Percentiles rank a stretch among this genome's conserved stretches.
Conservation (phyloP, 768 basidiomycete species). For the Dacryopinax primogenitus region DNA sequence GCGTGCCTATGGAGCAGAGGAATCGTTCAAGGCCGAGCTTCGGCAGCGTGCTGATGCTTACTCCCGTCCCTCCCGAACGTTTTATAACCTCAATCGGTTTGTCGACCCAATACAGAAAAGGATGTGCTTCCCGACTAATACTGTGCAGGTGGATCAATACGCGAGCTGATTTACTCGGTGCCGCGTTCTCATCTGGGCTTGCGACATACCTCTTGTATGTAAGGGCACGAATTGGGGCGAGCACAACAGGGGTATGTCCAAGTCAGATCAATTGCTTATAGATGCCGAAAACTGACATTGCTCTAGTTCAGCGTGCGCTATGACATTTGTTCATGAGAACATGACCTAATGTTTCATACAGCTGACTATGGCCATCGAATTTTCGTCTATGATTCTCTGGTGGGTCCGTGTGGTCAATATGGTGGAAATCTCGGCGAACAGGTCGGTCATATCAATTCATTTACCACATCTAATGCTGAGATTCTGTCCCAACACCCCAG, state of each 20-base stretch:
- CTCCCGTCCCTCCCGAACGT: not conserved
- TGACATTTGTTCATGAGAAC: constrained; percentile 39
- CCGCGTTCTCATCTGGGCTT: constrained; percentile 24
- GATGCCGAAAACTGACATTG: not conserved
- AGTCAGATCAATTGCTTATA: not conserved
- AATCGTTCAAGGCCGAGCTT: constrained; percentile 35
- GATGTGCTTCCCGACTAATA: not conserved
- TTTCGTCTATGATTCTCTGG: not conserved
- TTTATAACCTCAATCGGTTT: constrained; percentile 26
- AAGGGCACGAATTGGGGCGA: constrained; percentile 29
- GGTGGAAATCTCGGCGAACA: constrained; percentile 4
- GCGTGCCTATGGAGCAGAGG: constrained; percentile 51
- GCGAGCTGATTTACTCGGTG: constrained; percentile 28
- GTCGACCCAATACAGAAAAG: not conserved
- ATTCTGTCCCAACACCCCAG: too few species aligned
- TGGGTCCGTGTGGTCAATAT: not conserved
- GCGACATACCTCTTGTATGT: constrained; percentile 27
- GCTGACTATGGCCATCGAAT: constrained; percentile 1
- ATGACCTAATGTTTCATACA: not conserved
- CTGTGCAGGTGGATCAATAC: constrained; percentile 19
- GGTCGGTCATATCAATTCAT: too few species aligned
- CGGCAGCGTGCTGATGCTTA: constrained; percentile 24
- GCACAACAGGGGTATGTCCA: constrained; percentile 26
- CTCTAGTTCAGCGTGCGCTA: not conserved
- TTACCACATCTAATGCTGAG: too few species aligned